Conservation (phyloP, 1,139 yeast species). For the Spencermartinsiella ligniputridi region DNA sequence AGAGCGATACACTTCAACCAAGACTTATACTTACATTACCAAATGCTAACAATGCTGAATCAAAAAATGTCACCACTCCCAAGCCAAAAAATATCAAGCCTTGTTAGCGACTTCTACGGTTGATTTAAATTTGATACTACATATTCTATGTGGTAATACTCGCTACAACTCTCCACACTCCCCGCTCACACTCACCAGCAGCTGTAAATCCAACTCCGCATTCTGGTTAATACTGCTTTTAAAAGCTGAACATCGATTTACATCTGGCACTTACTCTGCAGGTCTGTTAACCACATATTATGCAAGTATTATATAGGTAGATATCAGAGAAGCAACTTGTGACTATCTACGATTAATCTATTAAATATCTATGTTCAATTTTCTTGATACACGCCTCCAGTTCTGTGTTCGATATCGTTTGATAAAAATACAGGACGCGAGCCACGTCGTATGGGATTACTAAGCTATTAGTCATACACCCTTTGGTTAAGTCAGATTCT, state of each 20-base stretch:
- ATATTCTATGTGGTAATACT: background rate
- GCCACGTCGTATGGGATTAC: background rate
- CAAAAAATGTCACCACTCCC: conserved; percentile 84
- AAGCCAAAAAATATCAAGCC: conserved; percentile 66
- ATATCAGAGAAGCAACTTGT: too few species aligned
- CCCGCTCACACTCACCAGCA: conserved; percentile 45
- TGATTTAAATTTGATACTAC: background rate
- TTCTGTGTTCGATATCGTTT: too few species aligned
- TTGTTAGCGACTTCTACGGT: conserved; percentile 14
- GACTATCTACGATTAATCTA: too few species aligned
- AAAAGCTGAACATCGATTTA: background rate
- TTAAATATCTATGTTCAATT: too few species aligned
- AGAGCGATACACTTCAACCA: background rate
- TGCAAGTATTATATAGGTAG: background rate
- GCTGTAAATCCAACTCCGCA: conserved; percentile 94
- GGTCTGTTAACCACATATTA: conserved; percentile 35
- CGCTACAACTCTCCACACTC: too few species aligned
- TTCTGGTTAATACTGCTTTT: conserved; percentile 41
- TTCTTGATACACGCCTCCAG: too few species aligned
- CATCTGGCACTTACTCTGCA: conserved; percentile 30
- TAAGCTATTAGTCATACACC: background rate
- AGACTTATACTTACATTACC: conserved; percentile 56
- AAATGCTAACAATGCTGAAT: conserved; percentile 81
- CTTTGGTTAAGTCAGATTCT: too few species aligned
- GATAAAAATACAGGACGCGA: too few species aligned